These are phyloP conservation scores for Aspergillus unguis DNA, from an alignment of 2,329 filamentous ascomycete genomes.

Conservation along the genomic window DNA sequence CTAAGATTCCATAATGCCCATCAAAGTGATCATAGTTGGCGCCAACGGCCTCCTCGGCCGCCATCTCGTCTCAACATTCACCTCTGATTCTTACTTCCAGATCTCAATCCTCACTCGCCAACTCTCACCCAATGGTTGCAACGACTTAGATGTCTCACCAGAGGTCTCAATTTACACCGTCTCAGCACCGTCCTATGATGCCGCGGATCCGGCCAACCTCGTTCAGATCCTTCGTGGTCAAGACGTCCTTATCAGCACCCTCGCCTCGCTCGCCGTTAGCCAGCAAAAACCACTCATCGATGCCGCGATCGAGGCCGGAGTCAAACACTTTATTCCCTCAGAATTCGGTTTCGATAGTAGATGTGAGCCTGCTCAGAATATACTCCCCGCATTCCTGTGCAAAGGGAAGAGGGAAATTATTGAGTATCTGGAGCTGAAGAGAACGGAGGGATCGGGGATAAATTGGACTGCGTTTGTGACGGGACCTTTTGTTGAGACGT, in stretches of 20 bases:
- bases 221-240: not conserved
- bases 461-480: not conserved
- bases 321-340: not conserved
- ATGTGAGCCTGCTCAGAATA: not conserved
- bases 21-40: not conserved
- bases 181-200: not conserved
- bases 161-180: not conserved
- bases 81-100: not conserved
- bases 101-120: not conserved
- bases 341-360: not conserved
- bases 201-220: not conserved
- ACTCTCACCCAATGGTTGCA: not conserved
- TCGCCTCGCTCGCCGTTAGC: not conserved
- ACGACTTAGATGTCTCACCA: not conserved
- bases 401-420: not conserved
- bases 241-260: not conserved
- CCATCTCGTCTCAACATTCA: not conserved
- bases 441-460: not conserved
- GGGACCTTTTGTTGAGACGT: not conserved
- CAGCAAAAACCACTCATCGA: not conserved
- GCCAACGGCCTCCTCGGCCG: not conserved
- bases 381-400: not conserved
- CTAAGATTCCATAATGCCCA: not conserved
- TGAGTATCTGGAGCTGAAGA: not conserved
- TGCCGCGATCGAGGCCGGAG: not conserved